Evolutionary conservation across 805 yeast genomes (phyloP).

Genomic region (Sugiyamaella qingdaonensis): DNA sequence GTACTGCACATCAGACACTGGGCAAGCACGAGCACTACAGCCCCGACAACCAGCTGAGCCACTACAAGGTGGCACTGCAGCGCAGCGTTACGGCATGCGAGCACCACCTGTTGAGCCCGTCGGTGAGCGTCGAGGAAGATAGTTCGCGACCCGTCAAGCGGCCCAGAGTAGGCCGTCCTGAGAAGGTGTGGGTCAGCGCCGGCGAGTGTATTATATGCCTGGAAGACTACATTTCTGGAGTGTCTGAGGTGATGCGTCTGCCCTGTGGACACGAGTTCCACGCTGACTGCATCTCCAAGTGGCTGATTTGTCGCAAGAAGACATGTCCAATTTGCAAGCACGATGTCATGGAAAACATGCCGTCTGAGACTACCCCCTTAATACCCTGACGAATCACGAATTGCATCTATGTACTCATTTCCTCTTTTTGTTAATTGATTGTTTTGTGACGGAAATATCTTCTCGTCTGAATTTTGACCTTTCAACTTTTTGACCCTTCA

Average conservation of each 20-base stretch:
- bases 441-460: not conserved
- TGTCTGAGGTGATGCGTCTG: conserved; percentile 46
- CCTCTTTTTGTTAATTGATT: conserved; percentile 12
- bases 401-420: conserved; percentile 19
- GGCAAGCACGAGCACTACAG: too few relatives aligned
- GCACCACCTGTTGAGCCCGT: too few relatives aligned
- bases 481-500: too few relatives aligned
- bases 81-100: too few relatives aligned
- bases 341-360: conserved; percentile 29
- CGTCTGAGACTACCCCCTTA: conserved; percentile 14
- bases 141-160: too few relatives aligned
- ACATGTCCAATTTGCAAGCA: conserved; percentile 59
- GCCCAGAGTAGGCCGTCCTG: conserved; percentile 16
- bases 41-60: too few relatives aligned
- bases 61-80: too few relatives aligned
- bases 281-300: conserved; percentile 52
- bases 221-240: conserved; percentile 47
- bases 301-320: conserved; percentile 53
- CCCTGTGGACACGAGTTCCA: conserved; percentile 63
- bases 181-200: conserved; percentile 39
- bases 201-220: conserved; percentile 60
- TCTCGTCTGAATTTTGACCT: too few relatives aligned
- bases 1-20: too few relatives aligned
- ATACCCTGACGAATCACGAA: conserved; percentile 12
- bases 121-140: too few relatives aligned